Evolutionary conservation across 1,139 yeast species (phyloP).

Genomic region (Chernovozyma aurita): DNA sequence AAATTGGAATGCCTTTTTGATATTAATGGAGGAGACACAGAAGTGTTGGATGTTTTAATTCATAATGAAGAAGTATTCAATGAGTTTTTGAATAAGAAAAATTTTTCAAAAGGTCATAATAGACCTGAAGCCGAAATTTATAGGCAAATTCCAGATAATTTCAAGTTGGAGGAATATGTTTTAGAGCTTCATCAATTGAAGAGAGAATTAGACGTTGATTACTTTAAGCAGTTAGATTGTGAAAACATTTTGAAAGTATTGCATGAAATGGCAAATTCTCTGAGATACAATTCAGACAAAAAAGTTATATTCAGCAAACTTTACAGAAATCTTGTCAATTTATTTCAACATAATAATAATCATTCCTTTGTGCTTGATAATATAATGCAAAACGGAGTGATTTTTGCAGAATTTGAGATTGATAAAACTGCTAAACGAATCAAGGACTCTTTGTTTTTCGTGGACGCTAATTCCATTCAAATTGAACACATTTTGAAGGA

Average conservation of each 20-base stretch:
- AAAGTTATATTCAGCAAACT: slow-evolving; percentile 23
- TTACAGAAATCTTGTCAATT: slow-evolving; percentile 24
- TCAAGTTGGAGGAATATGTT: slow-evolving; percentile 30
- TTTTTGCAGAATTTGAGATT: slow-evolving; percentile 24
- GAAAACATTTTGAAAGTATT: slow-evolving; percentile 13
- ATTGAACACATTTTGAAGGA: neutral
- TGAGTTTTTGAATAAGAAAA: slow-evolving; percentile 17
- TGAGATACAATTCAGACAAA: slow-evolving; percentile 12
- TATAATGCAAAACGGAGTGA: slow-evolving; percentile 26
- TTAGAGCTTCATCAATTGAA: slow-evolving; percentile 28
- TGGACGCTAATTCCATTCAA: neutral
- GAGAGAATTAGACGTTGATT: slow-evolving; percentile 14
- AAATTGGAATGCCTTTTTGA: slow-evolving; percentile 9
- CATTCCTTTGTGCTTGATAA: slow-evolving; percentile 34
- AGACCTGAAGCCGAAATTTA: slow-evolving; percentile 12
- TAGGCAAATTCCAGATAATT: slow-evolving; percentile 35
- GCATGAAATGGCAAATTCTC: slow-evolving; percentile 8
- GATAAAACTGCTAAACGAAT: slow-evolving; percentile 1
- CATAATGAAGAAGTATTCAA: slow-evolving; percentile 23
- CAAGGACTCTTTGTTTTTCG: neutral
- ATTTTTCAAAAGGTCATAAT: slow-evolving; percentile 1
- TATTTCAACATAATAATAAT: slow-evolving; percentile 31
- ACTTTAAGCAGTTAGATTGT: slow-evolving; percentile 13
- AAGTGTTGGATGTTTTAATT: slow-evolving; percentile 29
- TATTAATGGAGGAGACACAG: slow-evolving; percentile 26